phyloP scores from a whole-genome alignment of 2,329 filamentous ascomycete genomes.

The Cladosporium sp. region DNA sequence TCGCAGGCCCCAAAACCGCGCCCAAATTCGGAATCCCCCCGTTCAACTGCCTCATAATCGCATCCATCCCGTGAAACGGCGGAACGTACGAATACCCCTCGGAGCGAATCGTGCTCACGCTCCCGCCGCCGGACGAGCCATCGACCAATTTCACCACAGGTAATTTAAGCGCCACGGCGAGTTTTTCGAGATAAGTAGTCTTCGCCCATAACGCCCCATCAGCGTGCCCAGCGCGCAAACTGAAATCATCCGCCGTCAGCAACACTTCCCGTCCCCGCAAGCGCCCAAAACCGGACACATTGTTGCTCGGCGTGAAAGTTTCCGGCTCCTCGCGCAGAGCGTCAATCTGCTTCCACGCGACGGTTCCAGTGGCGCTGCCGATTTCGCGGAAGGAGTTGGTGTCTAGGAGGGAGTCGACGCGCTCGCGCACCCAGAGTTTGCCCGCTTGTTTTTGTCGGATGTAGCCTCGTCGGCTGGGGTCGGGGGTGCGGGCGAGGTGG shows the following conservation, averaged over 20 bases:
- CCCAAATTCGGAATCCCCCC: conserved; percentile 61
- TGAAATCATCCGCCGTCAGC: conserved; percentile 62
- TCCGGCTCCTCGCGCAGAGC: conserved; percentile 44
- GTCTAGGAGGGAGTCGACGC: conserved; percentile 57
- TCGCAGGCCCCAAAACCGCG: conserved; percentile 59
- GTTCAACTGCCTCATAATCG: conserved; percentile 56
- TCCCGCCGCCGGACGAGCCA: conserved; percentile 59
- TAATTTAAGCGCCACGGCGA: conserved; percentile 53
- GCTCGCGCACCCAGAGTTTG: conserved; percentile 62
- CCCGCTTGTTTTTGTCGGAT: conserved; percentile 60
- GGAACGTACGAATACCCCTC: conserved; percentile 59
- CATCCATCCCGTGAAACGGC: conserved; percentile 50
- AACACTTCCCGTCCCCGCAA: conserved; percentile 52
- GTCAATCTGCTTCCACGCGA: conserved; percentile 51
- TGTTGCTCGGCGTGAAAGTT: conserved; percentile 57
- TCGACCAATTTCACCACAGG: conserved; percentile 63
- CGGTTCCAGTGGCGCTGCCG: conserved; percentile 57
- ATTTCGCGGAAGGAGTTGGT: conserved; percentile 54
- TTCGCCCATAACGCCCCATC: conserved; percentile 55
- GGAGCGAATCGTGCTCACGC: conserved; percentile 55
- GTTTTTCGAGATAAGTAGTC: conserved; percentile 59
- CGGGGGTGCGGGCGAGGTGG: conserved; percentile 52
- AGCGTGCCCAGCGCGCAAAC: conserved; percentile 59
- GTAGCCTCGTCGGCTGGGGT: conserved; percentile 53
- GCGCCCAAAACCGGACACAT: conserved; percentile 52